Percentiles rank a stretch among this genome's conserved stretches.
Conservation (phyloP, 1,284 basidiomycete species). For the Quambalaria eucalypti region DNA sequence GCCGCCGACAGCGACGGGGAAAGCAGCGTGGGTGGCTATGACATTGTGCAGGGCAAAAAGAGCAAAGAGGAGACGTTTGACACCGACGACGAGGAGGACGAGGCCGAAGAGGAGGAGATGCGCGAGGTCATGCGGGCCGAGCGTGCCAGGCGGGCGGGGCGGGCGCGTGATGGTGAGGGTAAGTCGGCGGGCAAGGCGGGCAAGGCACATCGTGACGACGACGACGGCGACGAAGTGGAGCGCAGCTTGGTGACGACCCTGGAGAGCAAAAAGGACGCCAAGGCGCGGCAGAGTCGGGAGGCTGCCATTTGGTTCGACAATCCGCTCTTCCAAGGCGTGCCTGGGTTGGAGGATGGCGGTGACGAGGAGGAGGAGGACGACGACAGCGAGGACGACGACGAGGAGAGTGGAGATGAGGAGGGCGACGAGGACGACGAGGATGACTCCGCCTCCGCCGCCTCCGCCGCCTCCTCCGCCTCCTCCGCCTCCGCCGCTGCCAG, state of each 20-base stretch:
- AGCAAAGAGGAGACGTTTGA: slow-evolving; percentile 54
- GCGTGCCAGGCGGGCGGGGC: slow-evolving; percentile 48
- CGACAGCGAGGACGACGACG: slow-evolving; percentile 43
- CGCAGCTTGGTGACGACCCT: slow-evolving; percentile 18
- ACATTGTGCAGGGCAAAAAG: slow-evolving; percentile 61
- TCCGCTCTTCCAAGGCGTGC: slow-evolving; percentile 73
- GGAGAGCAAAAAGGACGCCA: slow-evolving; percentile 17
- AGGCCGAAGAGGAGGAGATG: slow-evolving; percentile 43
- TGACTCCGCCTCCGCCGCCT: slow-evolving; percentile 2
- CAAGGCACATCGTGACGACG: slow-evolving; percentile 3
- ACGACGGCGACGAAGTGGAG: slow-evolving; percentile 12
- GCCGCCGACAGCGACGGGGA: slow-evolving; percentile 47
- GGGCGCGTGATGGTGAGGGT: slow-evolving; percentile 33
- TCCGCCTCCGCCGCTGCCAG: slow-evolving; percentile 15
- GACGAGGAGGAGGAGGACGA: slow-evolving; percentile 41
- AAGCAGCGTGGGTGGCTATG: slow-evolving; percentile 58
- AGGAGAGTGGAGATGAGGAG: slow-evolving; percentile 32
- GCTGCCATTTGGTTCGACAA: slow-evolving; percentile 88
- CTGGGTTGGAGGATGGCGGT: slow-evolving; percentile 52
- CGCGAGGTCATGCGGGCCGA: slow-evolving; percentile 28
- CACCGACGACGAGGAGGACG: slow-evolving; percentile 50
- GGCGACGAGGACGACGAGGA: slow-evolving; percentile 47
- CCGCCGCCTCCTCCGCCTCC: slow-evolving; percentile 6
- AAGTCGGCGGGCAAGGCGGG: slow-evolving; percentile 12
- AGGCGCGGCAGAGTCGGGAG: slow-evolving; percentile 49